Evolutionary conservation across 495 filamentous ascomycete genomes (phyloP).

Genomic region (Penicillium taxi): DNA sequence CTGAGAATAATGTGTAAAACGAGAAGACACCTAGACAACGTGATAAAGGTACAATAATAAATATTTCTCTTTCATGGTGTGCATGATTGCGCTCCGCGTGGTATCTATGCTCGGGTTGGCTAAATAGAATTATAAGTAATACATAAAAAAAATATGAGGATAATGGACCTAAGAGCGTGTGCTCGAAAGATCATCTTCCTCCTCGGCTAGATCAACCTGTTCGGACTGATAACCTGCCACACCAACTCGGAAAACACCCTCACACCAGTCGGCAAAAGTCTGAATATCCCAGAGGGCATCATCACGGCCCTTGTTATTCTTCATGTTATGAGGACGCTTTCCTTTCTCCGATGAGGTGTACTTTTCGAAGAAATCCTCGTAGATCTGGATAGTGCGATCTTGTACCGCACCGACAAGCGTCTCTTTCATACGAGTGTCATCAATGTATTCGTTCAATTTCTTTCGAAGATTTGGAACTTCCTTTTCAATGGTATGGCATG

Average conservation of each 20-base stretch:
- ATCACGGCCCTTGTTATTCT: slow-evolving; percentile 54
- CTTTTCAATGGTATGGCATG: slow-evolving; percentile 42
- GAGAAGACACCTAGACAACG: too few relatives aligned
- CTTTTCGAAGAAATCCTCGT: slow-evolving; percentile 53
- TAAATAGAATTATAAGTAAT: not conserved
- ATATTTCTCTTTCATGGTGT: slow-evolving; percentile 6
- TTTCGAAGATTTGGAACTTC: slow-evolving; percentile 47
- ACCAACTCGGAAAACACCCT: slow-evolving; percentile 48
- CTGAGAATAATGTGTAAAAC: too few relatives aligned
- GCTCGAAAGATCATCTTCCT: slow-evolving; percentile 25
- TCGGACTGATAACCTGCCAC: slow-evolving; percentile 27
- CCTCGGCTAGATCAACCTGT: slow-evolving; percentile 28
- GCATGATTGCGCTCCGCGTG: slow-evolving; percentile 11
- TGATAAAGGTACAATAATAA: too few relatives aligned
- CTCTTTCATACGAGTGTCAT: slow-evolving; percentile 53
- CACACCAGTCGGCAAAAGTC: slow-evolving; percentile 53
- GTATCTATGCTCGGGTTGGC: slow-evolving; percentile 20
- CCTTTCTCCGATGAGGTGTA: slow-evolving; percentile 37
- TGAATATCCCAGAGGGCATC: slow-evolving; percentile 60
- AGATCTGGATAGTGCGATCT: slow-evolving; percentile 51
- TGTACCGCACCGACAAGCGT: slow-evolving; percentile 54
- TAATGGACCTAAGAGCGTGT: slow-evolving; percentile 11
- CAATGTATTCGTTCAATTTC: slow-evolving; percentile 49
- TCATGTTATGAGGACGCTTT: slow-evolving; percentile 39
- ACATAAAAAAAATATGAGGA: not conserved